Evolutionary conservation across 768 basidiomycete genomes (phyloP).

Genomic region (Agrocybe pediades): DNA sequence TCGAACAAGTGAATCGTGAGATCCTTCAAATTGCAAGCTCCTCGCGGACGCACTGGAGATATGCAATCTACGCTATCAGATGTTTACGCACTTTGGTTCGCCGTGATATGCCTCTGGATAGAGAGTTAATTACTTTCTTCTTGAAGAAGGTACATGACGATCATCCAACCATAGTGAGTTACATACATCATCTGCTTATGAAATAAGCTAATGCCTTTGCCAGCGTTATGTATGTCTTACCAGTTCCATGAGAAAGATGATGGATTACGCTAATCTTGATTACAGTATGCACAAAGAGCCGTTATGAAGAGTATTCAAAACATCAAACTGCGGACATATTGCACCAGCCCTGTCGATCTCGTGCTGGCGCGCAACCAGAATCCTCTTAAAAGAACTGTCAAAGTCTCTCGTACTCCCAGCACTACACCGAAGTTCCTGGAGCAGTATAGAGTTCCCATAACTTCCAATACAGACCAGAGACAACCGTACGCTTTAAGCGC

Average conservation of each 20-base stretch:
- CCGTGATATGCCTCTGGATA: slow-evolving; percentile 55
- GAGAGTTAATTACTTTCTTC: slow-evolving; percentile 56
- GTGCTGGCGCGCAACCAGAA: slow-evolving; percentile 65
- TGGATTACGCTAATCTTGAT: slow-evolving; percentile 2
- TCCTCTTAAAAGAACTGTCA: slow-evolving; percentile 58
- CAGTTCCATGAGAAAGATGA: neutral
- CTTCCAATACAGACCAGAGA: slow-evolving; percentile 29
- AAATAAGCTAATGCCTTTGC: slow-evolving; percentile 8
- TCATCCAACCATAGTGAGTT: slow-evolving; percentile 66
- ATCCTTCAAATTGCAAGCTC: slow-evolving; percentile 63
- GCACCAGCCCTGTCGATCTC: slow-evolving; percentile 55
- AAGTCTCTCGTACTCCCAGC: slow-evolving; percentile 48
- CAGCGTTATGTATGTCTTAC: slow-evolving; percentile 59
- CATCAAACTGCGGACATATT: slow-evolving; percentile 80
- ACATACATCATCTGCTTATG: neutral
- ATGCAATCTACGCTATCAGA: slow-evolving; percentile 68
- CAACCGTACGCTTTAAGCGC: slow-evolving; percentile 48
- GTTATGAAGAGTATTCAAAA: slow-evolving; percentile 77
- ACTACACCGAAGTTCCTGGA: slow-evolving; percentile 59
- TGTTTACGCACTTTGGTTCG: slow-evolving; percentile 70
- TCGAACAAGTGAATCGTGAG: slow-evolving; percentile 38
- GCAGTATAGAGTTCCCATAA: slow-evolving; percentile 54
- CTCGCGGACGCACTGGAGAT: slow-evolving; percentile 76
- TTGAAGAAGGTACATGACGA: slow-evolving; percentile 61
- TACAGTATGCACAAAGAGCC: slow-evolving; percentile 70